Percentiles rank a stretch among this genome's conserved stretches.
Evolutionary conservation across 148 eudicot genomes (phyloP).

Genomic region (Fagopyrum esculentum): DNA sequence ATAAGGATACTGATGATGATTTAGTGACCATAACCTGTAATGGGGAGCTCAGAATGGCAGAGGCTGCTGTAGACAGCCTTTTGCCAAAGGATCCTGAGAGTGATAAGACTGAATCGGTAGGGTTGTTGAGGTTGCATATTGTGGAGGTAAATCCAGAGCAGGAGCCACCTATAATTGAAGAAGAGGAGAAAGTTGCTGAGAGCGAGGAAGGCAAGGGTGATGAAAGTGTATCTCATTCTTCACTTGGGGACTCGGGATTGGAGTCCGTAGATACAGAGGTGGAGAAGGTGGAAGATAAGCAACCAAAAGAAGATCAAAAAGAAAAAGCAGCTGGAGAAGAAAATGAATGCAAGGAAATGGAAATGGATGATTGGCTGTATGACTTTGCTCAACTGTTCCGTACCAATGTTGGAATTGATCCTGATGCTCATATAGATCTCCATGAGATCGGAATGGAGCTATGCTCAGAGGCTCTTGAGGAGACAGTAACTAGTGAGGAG

Average conservation of each 20-base stretch:
- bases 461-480: constrained; percentile 90
- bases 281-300: constrained; percentile 39
- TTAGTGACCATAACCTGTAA: constrained; percentile 83
- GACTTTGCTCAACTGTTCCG: constrained; percentile 91
- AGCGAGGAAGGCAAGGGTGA: constrained; percentile 45
- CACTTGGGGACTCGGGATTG: constrained; percentile 41
- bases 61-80: constrained; percentile 52
- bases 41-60: constrained; percentile 73
- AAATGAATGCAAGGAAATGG: constrained; percentile 67
- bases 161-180: constrained; percentile 70
- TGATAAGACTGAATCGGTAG: constrained; percentile 41
- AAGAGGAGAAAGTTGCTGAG: constrained; percentile 47
- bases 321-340: constrained; percentile 49
- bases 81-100: constrained; percentile 48
- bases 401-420: constrained; percentile 87
- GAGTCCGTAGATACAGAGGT: constrained; percentile 47
- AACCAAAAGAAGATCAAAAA: constrained; percentile 29
- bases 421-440: constrained; percentile 85
- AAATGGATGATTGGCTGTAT: constrained; percentile 92
- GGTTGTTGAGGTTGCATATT: constrained; percentile 72
- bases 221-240: constrained; percentile 56
- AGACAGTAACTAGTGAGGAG: constrained; percentile 82
- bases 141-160: constrained; percentile 89
- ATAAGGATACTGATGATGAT: constrained; percentile 79
- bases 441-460: constrained; percentile 97